Evolutionary conservation across 345 rosid genomes (phyloP).

Genomic region (Salix udensis): DNA sequence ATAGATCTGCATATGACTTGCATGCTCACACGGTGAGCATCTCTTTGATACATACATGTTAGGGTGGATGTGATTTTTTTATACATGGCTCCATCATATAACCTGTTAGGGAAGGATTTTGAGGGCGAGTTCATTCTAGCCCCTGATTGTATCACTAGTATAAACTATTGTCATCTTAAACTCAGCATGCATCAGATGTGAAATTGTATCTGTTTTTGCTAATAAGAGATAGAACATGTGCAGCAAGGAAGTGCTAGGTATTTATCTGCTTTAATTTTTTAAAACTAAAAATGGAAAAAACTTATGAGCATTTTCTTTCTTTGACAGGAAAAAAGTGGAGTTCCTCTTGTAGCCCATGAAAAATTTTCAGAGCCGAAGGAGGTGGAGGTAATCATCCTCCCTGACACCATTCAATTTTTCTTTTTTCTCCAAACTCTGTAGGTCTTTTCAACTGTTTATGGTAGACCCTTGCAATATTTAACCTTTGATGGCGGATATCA

Average conservation of each 20-base stretch:
- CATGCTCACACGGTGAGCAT: constrained; percentile 69
- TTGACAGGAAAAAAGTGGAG: constrained; percentile 80
- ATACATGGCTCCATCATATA: not conserved
- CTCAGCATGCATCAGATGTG: not conserved
- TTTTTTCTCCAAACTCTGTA: not conserved
- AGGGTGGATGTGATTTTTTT: not conserved
- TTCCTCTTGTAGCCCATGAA: constrained; percentile 75
- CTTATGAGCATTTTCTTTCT: constrained; percentile 6
- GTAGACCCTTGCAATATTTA: not conserved
- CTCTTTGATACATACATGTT: not conserved
- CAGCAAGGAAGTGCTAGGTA: not conserved
- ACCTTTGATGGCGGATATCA: constrained; percentile 28
- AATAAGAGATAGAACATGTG: not conserved
- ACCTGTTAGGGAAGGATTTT: not conserved
- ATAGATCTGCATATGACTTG: constrained; percentile 89
- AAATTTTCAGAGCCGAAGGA: constrained; percentile 81
- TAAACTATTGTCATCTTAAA: not conserved
- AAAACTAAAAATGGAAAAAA: not conserved
- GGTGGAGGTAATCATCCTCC: constrained; percentile 60
- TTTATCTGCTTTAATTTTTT: not conserved
- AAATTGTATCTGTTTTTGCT: not conserved
- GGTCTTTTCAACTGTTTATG: not conserved
- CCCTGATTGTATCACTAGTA: not conserved
- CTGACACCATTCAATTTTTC: not conserved
- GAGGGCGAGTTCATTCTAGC: not conserved